Base-by-base conservation (phyloP, 2,329 filamentous ascomycete genomes). In the Cordyceps tenuipes region DNA sequence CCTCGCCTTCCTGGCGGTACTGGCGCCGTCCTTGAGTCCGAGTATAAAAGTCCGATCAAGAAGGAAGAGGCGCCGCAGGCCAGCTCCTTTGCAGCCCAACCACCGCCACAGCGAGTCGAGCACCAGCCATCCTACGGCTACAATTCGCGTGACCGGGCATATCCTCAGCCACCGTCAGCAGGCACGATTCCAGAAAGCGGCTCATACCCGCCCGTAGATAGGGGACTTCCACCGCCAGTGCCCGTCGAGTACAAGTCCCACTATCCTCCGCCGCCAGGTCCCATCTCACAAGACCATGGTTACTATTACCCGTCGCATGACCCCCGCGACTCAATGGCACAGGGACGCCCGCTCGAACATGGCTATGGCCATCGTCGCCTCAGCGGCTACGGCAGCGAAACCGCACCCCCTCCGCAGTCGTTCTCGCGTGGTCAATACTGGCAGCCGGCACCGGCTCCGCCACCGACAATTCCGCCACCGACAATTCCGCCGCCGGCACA, bases 391-490 rank as follows among this genome's bases (percentile, higher is more conserved):
- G 70, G 66, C 2, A 51, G 62, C 8, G 72, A 75, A 26, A 17
- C 36, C 15, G 56, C 60, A 17, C 55, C 56, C 9, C 55, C 55
- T 5, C 56, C 50, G 5, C 62, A 68, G n/a, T 64, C 65, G 21
- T 73, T 72, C 64, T 64, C 66, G 48, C 69, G 68, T 39, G 57
- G 57, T 8, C 46, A 69, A 5, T 75, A 71, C 65, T 75, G 73
- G 73, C 72, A 67, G 36, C 66, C 65, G n/a, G 66, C 68, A 26
- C 19, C 63, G 7, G 50, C 46, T 8, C 68, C 68, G 26, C 66
- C 69, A 44, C 67, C 69, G 34, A 57, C 57, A 17, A 64, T 64
- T 3, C 66, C 65, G 12, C 65, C 64, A 8, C 59, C 67, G 21
- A n/a, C 57, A 17, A 64, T 64, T 3, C 66, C 65, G 12, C 65